Conservation (phyloP, 2,329 filamentous ascomycete genomes). For the Aspergillus caelatus region DNA sequence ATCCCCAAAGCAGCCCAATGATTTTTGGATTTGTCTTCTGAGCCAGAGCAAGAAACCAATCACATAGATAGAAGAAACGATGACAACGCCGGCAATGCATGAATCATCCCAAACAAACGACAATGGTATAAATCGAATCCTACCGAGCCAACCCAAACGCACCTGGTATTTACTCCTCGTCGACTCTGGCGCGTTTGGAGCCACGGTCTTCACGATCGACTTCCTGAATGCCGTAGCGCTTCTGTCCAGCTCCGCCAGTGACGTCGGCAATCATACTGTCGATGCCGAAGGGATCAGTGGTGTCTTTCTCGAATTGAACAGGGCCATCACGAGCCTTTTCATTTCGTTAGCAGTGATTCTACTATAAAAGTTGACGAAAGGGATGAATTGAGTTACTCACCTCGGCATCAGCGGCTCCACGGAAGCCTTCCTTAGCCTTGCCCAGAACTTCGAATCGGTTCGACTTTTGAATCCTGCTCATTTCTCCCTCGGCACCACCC, state of each 20-base stretch:
- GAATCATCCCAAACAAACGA: slow-evolving; percentile 5
- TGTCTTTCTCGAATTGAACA: slow-evolving; percentile 94
- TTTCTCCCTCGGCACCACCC: slow-evolving; percentile 76
- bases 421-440: slow-evolving; percentile 81
- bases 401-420: slow-evolving; percentile 78
- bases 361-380: slow-evolving; percentile 1
- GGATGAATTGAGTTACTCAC: slow-evolving; percentile 48
- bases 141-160: neutral
- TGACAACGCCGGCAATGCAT: slow-evolving; percentile 1
- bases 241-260: slow-evolving; percentile 53
- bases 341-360: neutral
- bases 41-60: neutral
- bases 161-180: slow-evolving; percentile 60
- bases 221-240: slow-evolving; percentile 49
- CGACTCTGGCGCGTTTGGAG: slow-evolving; percentile 74
- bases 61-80: neutral
- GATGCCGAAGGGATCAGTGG: slow-evolving; percentile 85
- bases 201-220: slow-evolving; percentile 38
- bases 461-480: slow-evolving; percentile 84
- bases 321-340: slow-evolving; percentile 77
- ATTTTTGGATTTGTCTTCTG: neutral
- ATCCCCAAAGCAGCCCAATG: neutral
- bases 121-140: slow-evolving; percentile 16
- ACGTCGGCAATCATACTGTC: slow-evolving; percentile 89
- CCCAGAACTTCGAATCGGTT: slow-evolving; percentile 88